Evolutionary conservation across 2,329 filamentous ascomycete genomes (phyloP).

Genomic region (Trematosphaeria pertusa): DNA sequence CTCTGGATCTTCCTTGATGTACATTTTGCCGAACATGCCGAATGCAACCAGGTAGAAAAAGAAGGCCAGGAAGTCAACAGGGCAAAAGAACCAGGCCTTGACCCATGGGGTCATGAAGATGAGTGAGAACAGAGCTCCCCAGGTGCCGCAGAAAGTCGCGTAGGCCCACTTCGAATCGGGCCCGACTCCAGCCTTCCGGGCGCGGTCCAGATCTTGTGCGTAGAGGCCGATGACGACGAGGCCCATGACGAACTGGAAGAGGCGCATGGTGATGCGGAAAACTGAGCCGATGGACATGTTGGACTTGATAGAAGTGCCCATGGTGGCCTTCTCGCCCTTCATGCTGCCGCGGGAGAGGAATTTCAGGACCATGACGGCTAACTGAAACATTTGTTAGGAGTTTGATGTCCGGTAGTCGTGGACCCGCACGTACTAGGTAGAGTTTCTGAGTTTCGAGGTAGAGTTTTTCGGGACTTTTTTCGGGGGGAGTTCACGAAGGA

Average conservation of each 20-base stretch:
- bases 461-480: not conserved
- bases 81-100: conserved; percentile 61
- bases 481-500: too few species aligned
- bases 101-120: conserved; percentile 70
- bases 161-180: conserved; percentile 58
- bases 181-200: conserved; percentile 53
- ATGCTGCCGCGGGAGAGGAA: conserved; percentile 39
- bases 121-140: conserved; percentile 42
- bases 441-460: not conserved
- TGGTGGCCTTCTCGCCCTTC: conserved; percentile 38
- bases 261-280: conserved; percentile 68
- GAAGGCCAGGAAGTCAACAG: conserved; percentile 74
- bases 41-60: conserved; percentile 84
- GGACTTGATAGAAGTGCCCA: conserved; percentile 28
- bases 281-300: conserved; percentile 24
- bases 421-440: conserved; percentile 12
- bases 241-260: conserved; percentile 78
- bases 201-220: conserved; percentile 46
- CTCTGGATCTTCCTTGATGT: conserved; percentile 72
- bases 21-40: conserved; percentile 83
- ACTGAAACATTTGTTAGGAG: conserved; percentile 12
- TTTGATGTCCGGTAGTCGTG: not conserved
- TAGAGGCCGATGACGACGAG: conserved; percentile 79
- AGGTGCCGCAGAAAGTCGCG: conserved; percentile 55
- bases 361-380: conserved; percentile 33